These are phyloP conservation scores for Candolleomyces efflorescens DNA, from an alignment of 768 basidiomycete genomes.

Conservation along the genomic window DNA sequence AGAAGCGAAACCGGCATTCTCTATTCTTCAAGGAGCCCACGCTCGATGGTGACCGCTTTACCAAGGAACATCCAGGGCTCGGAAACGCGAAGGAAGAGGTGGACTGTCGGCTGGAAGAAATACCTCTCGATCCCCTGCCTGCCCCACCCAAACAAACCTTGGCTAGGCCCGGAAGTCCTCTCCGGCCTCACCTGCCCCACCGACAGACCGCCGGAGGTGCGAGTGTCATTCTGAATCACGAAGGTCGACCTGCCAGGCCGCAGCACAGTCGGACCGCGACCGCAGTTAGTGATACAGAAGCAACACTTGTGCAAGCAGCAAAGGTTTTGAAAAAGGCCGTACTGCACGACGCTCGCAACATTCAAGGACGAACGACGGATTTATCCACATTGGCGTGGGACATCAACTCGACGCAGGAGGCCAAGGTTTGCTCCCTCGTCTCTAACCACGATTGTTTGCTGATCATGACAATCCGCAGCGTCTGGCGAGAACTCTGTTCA, in stretches of 20 bases:
- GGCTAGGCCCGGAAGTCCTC: background rate
- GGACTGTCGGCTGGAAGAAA: background rate
- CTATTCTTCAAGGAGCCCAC: background rate
- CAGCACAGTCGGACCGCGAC: slow-evolving; percentile 1
- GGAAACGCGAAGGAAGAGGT: no score
- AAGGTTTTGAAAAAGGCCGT: slow-evolving; percentile 65
- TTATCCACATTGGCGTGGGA: slow-evolving; percentile 44
- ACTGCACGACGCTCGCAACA: slow-evolving; percentile 72
- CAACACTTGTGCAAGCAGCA: slow-evolving; percentile 45
- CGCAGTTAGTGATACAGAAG: slow-evolving; percentile 9
- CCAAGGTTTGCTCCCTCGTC: slow-evolving; percentile 44
- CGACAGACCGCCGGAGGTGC: slow-evolving; percentile 3
- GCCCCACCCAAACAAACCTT: background rate
- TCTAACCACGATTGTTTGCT: background rate
- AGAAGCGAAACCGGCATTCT: background rate
- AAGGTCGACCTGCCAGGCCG: no score
- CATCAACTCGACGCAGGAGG: slow-evolving; percentile 56
- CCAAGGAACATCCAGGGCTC: no score
- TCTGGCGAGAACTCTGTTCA: slow-evolving; percentile 65
- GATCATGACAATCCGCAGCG: slow-evolving; percentile 33
- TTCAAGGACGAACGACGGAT: slow-evolving; percentile 46
- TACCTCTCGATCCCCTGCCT: background rate
- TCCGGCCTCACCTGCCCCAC: background rate
- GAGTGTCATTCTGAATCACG: background rate
- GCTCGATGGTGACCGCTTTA: no score